phyloP scores from a whole-genome alignment of 192 early-diverging fungal genomes.

The Pilobolus umbonatus region DNA sequence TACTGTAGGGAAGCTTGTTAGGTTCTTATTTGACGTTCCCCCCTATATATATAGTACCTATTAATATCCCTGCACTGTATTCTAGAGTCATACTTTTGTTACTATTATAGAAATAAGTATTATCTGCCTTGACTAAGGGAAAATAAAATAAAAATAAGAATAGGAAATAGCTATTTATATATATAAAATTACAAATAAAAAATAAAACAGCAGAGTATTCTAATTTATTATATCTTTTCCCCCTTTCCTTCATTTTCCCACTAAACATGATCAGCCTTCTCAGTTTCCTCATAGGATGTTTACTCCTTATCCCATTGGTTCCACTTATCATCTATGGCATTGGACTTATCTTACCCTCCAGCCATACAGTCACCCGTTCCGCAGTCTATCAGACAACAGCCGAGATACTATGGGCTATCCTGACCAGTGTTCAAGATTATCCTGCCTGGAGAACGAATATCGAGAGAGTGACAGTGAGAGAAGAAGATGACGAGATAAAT shows the following conservation, averaged over 20 bases:
- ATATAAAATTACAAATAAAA: no score
- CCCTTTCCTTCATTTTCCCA: neutral
- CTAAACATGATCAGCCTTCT: conserved; percentile 1
- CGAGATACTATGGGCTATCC: conserved; percentile 16
- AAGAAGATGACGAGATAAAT: neutral
- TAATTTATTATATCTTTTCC: neutral
- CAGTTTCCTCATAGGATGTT: neutral
- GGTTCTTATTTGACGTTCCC: no score
- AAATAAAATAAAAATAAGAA: neutral
- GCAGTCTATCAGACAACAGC: conserved; percentile 10
- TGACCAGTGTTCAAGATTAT: conserved; percentile 24
- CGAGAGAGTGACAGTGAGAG: neutral
- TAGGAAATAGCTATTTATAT: neutral
- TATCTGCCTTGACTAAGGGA: neutral
- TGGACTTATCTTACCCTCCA: conserved; percentile 20
- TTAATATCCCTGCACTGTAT: conserved; percentile 4
- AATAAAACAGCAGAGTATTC: no score
- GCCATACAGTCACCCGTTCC: conserved; percentile 22
- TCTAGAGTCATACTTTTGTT: neutral
- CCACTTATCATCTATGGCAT: conserved; percentile 25
- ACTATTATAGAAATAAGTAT: neutral
- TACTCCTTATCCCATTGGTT: conserved; percentile 21
- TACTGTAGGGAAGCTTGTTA: conserved; percentile 23
- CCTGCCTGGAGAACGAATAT: conserved; percentile 20
- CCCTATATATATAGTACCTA: no score